Evolutionary conservation across 2,329 filamentous ascomycete genomes (phyloP).

Genomic region (Mycogone perniciosa): DNA sequence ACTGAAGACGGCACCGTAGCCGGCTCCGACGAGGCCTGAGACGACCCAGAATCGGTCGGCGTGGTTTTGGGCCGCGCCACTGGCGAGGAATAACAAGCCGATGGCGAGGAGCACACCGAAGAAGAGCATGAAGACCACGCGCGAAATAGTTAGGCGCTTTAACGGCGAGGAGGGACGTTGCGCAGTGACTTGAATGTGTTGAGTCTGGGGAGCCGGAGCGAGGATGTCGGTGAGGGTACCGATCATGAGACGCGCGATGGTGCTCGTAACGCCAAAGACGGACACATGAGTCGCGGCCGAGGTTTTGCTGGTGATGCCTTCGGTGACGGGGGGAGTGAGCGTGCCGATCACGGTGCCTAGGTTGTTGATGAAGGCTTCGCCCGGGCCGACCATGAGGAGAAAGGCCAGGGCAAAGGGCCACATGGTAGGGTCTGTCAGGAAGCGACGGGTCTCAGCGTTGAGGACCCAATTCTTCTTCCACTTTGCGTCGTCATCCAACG

Average conservation of each 20-base stretch:
- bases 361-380: conserved; percentile 98
- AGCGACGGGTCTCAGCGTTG: conserved; percentile 82
- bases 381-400: conserved; percentile 86
- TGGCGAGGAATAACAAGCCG: conserved; percentile 72
- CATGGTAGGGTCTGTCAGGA: conserved; percentile 86
- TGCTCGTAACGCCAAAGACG: conserved; percentile 85
- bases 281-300: conserved; percentile 84
- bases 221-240: conserved; percentile 85
- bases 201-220: conserved; percentile 59
- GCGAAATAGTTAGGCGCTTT: conserved; percentile 58
- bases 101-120: conserved; percentile 68
- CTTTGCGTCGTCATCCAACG: conserved; percentile 41
- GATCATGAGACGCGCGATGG: conserved; percentile 80
- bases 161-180: conserved; percentile 21
- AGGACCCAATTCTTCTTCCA: conserved; percentile 84
- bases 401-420: conserved; percentile 90
- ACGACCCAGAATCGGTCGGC: conserved; percentile 78
- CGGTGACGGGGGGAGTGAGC: conserved; percentile 55
- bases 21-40: conserved; percentile 76
- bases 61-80: conserved; percentile 67
- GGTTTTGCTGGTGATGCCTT: conserved; percentile 39
- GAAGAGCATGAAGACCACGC: conserved; percentile 70
- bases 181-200: conserved; percentile 43
- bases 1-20: conserved; percentile 88
- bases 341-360: conserved; percentile 90